Base-by-base conservation (phyloP, 331 rosid genomes). In the Rhamnella rubrinervis region DNA sequence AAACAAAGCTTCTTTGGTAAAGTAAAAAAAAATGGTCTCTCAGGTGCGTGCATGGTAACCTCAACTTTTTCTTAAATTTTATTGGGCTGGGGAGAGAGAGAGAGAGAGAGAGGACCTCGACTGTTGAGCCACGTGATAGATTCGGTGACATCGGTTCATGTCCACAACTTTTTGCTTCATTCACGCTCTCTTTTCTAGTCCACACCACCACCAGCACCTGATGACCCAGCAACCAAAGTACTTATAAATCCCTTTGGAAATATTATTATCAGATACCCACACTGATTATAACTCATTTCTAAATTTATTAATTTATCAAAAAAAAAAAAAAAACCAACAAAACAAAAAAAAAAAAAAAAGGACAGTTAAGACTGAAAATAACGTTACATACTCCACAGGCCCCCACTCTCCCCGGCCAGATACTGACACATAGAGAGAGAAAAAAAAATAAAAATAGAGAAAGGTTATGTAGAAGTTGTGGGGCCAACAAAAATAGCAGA, bases 51-150 rank as follows among this genome's bases (percentile, higher is more conserved):
- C 82, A 68, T 57, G 76, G 85, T 77, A 74, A 79, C 80, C 82
- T 63, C 72, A 66, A 77, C 85, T 86, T 83, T 85, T 77, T 66
- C 57, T 81, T 86, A 61, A 61, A 73, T 66, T 23, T 64, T 59
- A 55, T 68, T 55, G 72, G 70, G 35, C 1, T 21, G 58, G 60
- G 63, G 58, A 31, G 69, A 80, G 52, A 66, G 73, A 66, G 79
- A 78, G 66, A 51, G 75, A 66, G 77, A 71, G 76, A 23, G 63
- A 31, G 35, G 35, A 16, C 81, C 87, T 87, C 80, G 88, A 83
- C 82, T 82, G 88, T 44, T 59, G 92, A 83, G 88, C 85, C 88
- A 80, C 80, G 92, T 85, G 86, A 79, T 65, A 79, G 91, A 84
- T 84, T 87, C 92, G 79, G 76, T 81, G 63, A 70, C 73, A 63